A percentile compares a stretch with the other conserved stretches of the same genome.
phyloP scores from a whole-genome alignment of 2,329 filamentous ascomycete genomes.

The Cercospora sojina region DNA sequence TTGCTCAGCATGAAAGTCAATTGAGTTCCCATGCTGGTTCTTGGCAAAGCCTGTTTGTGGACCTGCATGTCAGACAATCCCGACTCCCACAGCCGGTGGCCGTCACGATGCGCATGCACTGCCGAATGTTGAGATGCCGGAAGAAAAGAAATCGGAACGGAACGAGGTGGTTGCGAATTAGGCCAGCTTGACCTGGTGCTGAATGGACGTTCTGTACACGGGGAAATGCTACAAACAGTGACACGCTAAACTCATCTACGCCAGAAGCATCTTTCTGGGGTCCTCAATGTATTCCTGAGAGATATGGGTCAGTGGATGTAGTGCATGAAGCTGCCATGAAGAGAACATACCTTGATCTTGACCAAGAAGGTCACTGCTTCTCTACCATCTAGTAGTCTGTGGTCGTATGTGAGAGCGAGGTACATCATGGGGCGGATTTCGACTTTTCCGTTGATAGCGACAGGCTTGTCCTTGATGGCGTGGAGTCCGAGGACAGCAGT shows the following conservation, averaged over 20 bases:
- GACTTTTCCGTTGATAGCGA: slow-evolving; percentile 88
- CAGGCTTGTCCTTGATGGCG: slow-evolving; percentile 91
- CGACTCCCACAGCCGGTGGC: not conserved
- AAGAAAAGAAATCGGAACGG: not conserved
- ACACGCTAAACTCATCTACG: slow-evolving; percentile 15
- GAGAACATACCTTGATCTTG: slow-evolving; percentile 70
- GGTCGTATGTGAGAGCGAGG: slow-evolving; percentile 94
- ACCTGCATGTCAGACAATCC: not conserved
- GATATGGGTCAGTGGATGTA: not conserved
- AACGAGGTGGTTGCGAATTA: not conserved
- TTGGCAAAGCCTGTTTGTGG: not conserved
- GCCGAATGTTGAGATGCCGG: not conserved
- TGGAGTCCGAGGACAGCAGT: slow-evolving; percentile 88
- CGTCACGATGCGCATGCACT: not conserved
- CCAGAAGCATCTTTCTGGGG: slow-evolving; percentile 81
- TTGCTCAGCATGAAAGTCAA: not conserved
- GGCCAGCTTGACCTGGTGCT: not conserved
- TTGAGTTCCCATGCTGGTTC: not conserved
- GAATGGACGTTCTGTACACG: slow-evolving; percentile 19
- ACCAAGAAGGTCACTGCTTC: slow-evolving; percentile 96
- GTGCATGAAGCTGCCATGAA: not conserved
- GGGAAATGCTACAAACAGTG: slow-evolving; percentile 13
- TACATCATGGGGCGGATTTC: slow-evolving; percentile 99
- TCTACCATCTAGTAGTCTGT: slow-evolving; percentile 89
- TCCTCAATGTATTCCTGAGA: slow-evolving; percentile 79